Percentiles rank a stretch among this genome's conserved stretches.
Conservation (phyloP, 768 basidiomycete species). For the Lactarius akahatsu region DNA sequence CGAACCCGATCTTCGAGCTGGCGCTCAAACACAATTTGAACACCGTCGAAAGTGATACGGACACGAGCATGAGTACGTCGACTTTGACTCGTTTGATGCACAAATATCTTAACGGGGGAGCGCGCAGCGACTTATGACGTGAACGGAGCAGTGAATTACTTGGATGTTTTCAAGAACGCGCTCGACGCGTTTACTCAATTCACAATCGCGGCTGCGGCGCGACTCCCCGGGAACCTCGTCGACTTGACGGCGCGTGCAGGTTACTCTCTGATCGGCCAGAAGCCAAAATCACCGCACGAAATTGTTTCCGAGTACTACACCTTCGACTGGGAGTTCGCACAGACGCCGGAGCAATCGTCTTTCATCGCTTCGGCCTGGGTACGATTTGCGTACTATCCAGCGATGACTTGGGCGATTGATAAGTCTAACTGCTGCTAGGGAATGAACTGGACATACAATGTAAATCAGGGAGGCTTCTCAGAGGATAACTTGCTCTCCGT, state of each 20-base stretch:
- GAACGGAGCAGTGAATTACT: slow-evolving; percentile 42
- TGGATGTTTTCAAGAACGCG: slow-evolving; percentile 43
- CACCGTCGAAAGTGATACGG: slow-evolving; percentile 41
- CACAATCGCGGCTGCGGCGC: slow-evolving; percentile 44
- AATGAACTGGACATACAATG: slow-evolving; percentile 54
- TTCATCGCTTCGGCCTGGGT: slow-evolving; percentile 59
- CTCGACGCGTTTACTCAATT: slow-evolving; percentile 41
- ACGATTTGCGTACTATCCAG: slow-evolving; percentile 12
- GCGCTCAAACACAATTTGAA: slow-evolving; percentile 50
- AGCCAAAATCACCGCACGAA: slow-evolving; percentile 45
- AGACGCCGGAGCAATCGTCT: slow-evolving; percentile 56
- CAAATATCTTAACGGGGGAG: background rate
- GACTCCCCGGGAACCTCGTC: slow-evolving; percentile 42
- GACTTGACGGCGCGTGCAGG: slow-evolving; percentile 52
- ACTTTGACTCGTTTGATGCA: background rate
- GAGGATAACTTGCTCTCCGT: slow-evolving; percentile 42
- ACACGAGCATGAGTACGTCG: slow-evolving; percentile 33
- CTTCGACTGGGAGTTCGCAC: slow-evolving; percentile 50
- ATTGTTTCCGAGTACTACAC: slow-evolving; percentile 60
- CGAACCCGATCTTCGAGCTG: slow-evolving; percentile 56
- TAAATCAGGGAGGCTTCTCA: slow-evolving; percentile 51
- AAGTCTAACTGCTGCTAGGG: slow-evolving; percentile 39
- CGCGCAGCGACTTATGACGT: slow-evolving; percentile 51
- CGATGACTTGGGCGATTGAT: background rate
- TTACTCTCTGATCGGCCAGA: slow-evolving; percentile 49